phyloP scores from a whole-genome alignment of 345 rosid species.

The Salix suchowensis region DNA sequence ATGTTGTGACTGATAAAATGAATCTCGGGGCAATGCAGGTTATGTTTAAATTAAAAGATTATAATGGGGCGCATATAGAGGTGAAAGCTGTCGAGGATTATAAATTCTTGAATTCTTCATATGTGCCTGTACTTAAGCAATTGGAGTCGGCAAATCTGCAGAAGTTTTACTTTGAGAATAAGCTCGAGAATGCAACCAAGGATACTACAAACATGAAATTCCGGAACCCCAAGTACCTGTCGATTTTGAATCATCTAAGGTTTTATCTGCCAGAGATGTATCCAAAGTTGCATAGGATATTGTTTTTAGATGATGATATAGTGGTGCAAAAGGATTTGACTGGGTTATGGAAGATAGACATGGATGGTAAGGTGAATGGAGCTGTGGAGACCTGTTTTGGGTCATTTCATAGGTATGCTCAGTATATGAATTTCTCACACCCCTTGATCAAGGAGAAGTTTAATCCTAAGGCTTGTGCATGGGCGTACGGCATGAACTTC shows the following conservation, averaged over 20 bases:
- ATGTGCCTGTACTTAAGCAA: slow-evolving; percentile 87
- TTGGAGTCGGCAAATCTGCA: slow-evolving; percentile 83
- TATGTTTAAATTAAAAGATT: slow-evolving; percentile 86
- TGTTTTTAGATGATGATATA: slow-evolving; percentile 90
- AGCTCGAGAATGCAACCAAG: slow-evolving; percentile 86
- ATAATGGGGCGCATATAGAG: slow-evolving; percentile 86
- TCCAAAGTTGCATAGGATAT: slow-evolving; percentile 74
- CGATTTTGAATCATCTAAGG: slow-evolving; percentile 88
- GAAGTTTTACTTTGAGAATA: slow-evolving; percentile 91
- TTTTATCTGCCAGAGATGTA: slow-evolving; percentile 96
- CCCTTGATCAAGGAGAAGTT: slow-evolving; percentile 91
- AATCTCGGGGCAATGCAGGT: slow-evolving; percentile 99
- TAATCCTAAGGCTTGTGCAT: slow-evolving; percentile 94
- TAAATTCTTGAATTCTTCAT: slow-evolving; percentile 82
- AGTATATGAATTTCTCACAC: slow-evolving; percentile 96
- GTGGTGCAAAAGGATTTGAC: slow-evolving; percentile 97
- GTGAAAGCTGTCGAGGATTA: slow-evolving; percentile 99
- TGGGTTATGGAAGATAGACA: slow-evolving; percentile 88
- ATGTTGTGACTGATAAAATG: slow-evolving; percentile 98
- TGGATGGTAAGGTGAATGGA: slow-evolving; percentile 97
- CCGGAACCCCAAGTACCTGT: slow-evolving; percentile 91
- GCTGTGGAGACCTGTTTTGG: slow-evolving; percentile 99
- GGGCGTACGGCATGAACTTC: slow-evolving; percentile 99
- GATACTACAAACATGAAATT: slow-evolving; percentile 95
- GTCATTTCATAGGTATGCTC: slow-evolving; percentile 92